Evolutionary conservation across 495 filamentous ascomycete species (phyloP), one percentile per base, ranked within the genome.

Genomic region (Penicillium psychrofluorescens): DNA sequence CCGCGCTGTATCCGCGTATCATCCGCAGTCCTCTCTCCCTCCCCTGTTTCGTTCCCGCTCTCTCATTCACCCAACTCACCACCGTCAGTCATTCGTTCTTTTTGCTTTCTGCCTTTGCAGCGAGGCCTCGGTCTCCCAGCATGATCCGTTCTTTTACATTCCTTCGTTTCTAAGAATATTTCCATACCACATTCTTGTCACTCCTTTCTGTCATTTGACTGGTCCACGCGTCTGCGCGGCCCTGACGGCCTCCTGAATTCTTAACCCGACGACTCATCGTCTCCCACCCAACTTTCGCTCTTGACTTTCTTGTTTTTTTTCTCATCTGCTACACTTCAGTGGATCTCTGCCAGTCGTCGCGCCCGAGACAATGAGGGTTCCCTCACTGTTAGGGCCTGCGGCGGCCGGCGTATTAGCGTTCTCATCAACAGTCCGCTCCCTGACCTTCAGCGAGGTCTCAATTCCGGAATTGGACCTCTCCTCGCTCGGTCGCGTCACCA

Each of bases 381-480:
- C 70, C 70, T 78, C 78, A 72, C 73, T 76, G 67, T 71, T 75
- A 61, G 65, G 67, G 66, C 63, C 70, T 63, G 63, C 72, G 68
- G 66, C 71, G 68, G 70, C 72, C 57, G 70, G 65, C 50, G 50
- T 70, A 41, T 60, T 68, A 38, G 67, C 59, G 28, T 41, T 71
- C 9, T 30, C 59, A 74, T 43, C 64, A 68, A 46, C 51, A 62
- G 38, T 64, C 63, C 40, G 60, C 71, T 53, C 68, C 76, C 35
- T 94, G 56, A 77, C 72, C 29, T 89, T 91, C 62, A 79, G 75
- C 34, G 64, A 86, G 1, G 75, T 86, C 31, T 80, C 89, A 2
- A 67, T 83, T 33, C 80, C 90, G 38, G 81, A 90, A 47, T 75
- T 99, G 63, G 84, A 95, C 59, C 77, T 96, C 35, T 74, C 72